Percentiles rank a stretch among this genome's conserved stretches.
Conservation (phyloP, 768 basidiomycete genomes). For the Asterophora lycoperdoides region DNA sequence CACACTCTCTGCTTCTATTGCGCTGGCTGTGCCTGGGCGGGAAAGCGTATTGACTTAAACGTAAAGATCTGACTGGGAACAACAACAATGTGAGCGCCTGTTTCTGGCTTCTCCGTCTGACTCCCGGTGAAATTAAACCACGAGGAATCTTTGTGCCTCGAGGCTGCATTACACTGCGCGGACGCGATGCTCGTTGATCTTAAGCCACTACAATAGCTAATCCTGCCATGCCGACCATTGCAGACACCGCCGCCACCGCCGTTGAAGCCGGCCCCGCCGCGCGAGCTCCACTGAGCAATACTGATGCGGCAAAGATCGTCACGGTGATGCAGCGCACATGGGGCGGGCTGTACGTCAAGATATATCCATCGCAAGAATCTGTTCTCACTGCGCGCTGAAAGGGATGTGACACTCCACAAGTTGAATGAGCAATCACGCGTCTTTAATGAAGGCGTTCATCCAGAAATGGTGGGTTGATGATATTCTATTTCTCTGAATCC, state of each 20-base stretch:
- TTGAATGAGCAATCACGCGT: conserved; percentile 28
- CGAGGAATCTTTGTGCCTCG: conserved; percentile 15
- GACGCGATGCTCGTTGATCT: background rate
- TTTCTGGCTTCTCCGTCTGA: background rate
- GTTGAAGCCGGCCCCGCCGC: background rate
- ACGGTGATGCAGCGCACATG: conserved; percentile 14
- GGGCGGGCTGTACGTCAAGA: conserved; percentile 16
- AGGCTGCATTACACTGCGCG: background rate
- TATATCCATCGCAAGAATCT: background rate
- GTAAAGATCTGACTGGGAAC: conserved; percentile 2
- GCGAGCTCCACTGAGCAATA: background rate
- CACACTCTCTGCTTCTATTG: no score
- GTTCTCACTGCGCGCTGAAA: conserved; percentile 3
- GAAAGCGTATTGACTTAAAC: background rate
- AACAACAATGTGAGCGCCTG: background rate
- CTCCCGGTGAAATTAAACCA: conserved; percentile 5
- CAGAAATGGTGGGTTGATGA: conserved; percentile 23
- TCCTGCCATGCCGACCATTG: background rate
- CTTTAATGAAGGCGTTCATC: conserved; percentile 22
- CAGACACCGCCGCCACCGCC: background rate
- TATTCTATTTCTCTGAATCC: background rate
- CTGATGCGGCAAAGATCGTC: background rate
- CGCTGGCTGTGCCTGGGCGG: no score
- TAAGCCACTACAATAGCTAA: conserved; percentile 7
- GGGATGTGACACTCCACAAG: conserved; percentile 25